Percentiles rank a stretch among this genome's conserved stretches.
Evolutionary conservation across 148 eudicot species (phyloP).

Genomic region (Amaranthus hypochondriacus): DNA sequence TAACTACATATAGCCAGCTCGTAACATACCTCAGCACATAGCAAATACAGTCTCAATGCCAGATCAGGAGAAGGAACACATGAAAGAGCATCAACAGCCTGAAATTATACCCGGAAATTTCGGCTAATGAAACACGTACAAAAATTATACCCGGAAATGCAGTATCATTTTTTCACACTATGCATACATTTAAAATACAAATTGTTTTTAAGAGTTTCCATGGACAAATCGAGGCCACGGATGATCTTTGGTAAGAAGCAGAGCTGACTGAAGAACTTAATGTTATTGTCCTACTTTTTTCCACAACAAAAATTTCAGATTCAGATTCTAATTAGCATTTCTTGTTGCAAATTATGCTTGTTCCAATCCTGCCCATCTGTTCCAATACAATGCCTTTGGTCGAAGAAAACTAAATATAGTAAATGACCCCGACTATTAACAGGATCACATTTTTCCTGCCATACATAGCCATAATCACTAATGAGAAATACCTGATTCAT

Average conservation of each 20-base stretch:
- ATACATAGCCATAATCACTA: not conserved
- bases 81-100: slow-evolving; percentile 82
- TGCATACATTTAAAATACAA: not conserved
- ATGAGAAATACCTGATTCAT: slow-evolving; percentile 58
- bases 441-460: not conserved
- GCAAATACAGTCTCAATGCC: slow-evolving; percentile 91
- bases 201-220: too few species aligned
- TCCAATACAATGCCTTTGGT: not conserved
- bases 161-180: not conserved
- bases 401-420: not conserved
- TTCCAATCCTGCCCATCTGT: not conserved
- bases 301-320: not conserved
- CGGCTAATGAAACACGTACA: not conserved
- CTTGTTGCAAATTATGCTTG: too few species aligned
- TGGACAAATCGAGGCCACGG: not conserved
- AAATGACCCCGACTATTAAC: not conserved
- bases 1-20: not conserved
- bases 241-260: not conserved
- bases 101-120: slow-evolving; percentile 22
- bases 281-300: not conserved
- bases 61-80: slow-evolving; percentile 78
- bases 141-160: not conserved
- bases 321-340: too few species aligned
- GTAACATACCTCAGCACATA: slow-evolving; percentile 85
- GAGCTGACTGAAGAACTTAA: not conserved